Conservation (phyloP, 1,284 basidiomycete species). For the Trichosporon coremiiforme region DNA sequence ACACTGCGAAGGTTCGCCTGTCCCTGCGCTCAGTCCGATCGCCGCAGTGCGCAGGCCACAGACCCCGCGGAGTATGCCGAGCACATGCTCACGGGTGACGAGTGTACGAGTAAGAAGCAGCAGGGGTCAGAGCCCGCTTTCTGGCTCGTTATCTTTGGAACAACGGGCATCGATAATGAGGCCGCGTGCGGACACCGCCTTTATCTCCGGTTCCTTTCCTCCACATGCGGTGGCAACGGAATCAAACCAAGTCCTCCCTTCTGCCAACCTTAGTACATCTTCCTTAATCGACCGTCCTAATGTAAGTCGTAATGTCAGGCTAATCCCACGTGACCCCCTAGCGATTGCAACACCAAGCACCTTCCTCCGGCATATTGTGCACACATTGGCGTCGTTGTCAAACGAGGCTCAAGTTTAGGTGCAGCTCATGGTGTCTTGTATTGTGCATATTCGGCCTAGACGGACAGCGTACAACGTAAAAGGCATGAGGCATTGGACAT, state of each 20-base stretch:
- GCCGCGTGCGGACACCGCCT: no score
- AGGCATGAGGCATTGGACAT: background rate
- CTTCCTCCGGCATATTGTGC: background rate
- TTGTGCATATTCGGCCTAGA: slow-evolving; percentile 5
- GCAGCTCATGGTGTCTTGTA: background rate
- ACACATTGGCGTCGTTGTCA: background rate
- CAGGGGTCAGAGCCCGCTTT: background rate
- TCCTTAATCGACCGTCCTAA: no score
- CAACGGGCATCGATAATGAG: background rate
- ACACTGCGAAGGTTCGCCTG: background rate
- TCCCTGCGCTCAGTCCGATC: background rate
- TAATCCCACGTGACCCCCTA: background rate
- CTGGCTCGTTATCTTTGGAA: background rate
- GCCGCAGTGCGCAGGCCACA: background rate
- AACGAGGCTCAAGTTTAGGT: no score
- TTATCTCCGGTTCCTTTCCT: no score
- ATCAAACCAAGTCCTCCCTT: background rate
- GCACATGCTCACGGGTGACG: background rate
- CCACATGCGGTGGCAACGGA: no score
- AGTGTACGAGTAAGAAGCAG: background rate
- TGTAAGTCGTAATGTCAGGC: background rate
- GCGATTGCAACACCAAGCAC: background rate
- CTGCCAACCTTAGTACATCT: no score
- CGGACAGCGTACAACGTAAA: slow-evolving; percentile 8
- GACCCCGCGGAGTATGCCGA: background rate